phyloP scores from a whole-genome alignment of 2,329 filamentous ascomycete genomes.

The Neocatenulostroma microsporum region DNA sequence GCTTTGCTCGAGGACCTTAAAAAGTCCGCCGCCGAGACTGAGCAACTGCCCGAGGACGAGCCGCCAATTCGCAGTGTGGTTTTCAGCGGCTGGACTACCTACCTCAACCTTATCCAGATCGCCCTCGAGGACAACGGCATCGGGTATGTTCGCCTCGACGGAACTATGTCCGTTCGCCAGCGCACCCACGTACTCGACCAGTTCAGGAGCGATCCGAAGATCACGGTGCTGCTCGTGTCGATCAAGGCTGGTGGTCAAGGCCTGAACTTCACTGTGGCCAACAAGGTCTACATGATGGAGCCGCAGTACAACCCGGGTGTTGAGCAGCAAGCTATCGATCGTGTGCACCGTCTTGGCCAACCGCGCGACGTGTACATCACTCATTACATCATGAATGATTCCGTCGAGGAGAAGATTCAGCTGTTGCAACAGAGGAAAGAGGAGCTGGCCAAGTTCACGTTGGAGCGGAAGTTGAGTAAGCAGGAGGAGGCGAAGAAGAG shows the following conservation, averaged over 20 bases:
- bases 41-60: constrained; percentile 50
- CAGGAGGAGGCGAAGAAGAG: constrained; percentile 57
- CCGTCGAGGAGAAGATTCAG: constrained; percentile 92
- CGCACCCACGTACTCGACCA: constrained; percentile 67
- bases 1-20: constrained; percentile 71
- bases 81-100: constrained; percentile 93
- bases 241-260: constrained; percentile 89
- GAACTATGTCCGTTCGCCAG: constrained; percentile 69
- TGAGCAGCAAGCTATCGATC: constrained; percentile 88
- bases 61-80: constrained; percentile 75
- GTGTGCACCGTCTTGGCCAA: constrained; percentile 85
- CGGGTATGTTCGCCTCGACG: constrained; percentile 73
- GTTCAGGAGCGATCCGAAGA: constrained; percentile 63
- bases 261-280: constrained; percentile 80
- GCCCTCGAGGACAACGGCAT: constrained; percentile 64
- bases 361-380: constrained; percentile 79
- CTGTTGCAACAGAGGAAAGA: constrained; percentile 87
- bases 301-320: constrained; percentile 95
- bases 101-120: constrained; percentile 83
- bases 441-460: constrained; percentile 76
- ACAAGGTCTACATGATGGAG: constrained; percentile 92
- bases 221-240: constrained; percentile 80
- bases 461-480: constrained; percentile 54
- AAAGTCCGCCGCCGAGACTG: constrained; percentile 55
- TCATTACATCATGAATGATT: constrained; percentile 80